These are phyloP conservation scores for Psilocybe mexicana DNA, from an alignment of 1,284 basidiomycete genomes.

Conservation along the genomic window DNA sequence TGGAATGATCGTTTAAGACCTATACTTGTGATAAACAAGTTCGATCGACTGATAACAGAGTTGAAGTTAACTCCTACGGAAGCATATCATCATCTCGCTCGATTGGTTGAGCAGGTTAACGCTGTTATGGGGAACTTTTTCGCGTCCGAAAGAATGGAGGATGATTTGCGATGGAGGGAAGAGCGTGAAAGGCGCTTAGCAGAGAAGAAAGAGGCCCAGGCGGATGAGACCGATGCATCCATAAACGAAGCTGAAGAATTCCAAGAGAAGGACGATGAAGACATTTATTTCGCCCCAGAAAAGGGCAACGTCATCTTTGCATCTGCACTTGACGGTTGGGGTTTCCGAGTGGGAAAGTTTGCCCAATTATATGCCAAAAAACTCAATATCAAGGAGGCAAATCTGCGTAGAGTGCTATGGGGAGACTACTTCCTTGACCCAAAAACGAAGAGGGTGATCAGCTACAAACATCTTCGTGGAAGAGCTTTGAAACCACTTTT, in stretches of 20 bases:
- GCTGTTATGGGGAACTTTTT: slow-evolving; percentile 98
- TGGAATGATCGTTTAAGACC: slow-evolving; percentile 91
- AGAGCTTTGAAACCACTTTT: slow-evolving; percentile 94
- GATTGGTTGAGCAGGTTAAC: slow-evolving; percentile 96
- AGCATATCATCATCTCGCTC: slow-evolving; percentile 91
- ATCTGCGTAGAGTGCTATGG: slow-evolving; percentile 90
- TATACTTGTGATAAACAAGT: slow-evolving; percentile 96
- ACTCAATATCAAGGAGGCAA: slow-evolving; percentile 88
- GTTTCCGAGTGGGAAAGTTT: slow-evolving; percentile 93
- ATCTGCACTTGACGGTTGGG: slow-evolving; percentile 97
- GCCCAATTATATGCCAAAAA: slow-evolving; percentile 92
- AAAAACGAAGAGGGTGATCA: slow-evolving; percentile 93
- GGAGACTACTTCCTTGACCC: slow-evolving; percentile 98
- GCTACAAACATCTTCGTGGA: slow-evolving; percentile 86
- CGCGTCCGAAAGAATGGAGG: slow-evolving; percentile 95
- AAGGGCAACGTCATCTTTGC: slow-evolving; percentile 97
- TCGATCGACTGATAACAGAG: slow-evolving; percentile 95
- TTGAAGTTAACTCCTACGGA: slow-evolving; percentile 90
- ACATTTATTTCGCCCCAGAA: slow-evolving; percentile 97
- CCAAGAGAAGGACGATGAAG: slow-evolving; percentile 95
- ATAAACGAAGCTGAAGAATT: slow-evolving; percentile 65
- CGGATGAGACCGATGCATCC: slow-evolving; percentile 63
- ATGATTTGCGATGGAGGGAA: slow-evolving; percentile 93
- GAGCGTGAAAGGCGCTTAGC: slow-evolving; percentile 83
- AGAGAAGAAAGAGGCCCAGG: slow-evolving; percentile 67